Evolutionary conservation across 23 red algal genomes (phyloP), one percentile per base, ranked within the genome.

Genomic region (Gracilariopsis chorda): DNA sequence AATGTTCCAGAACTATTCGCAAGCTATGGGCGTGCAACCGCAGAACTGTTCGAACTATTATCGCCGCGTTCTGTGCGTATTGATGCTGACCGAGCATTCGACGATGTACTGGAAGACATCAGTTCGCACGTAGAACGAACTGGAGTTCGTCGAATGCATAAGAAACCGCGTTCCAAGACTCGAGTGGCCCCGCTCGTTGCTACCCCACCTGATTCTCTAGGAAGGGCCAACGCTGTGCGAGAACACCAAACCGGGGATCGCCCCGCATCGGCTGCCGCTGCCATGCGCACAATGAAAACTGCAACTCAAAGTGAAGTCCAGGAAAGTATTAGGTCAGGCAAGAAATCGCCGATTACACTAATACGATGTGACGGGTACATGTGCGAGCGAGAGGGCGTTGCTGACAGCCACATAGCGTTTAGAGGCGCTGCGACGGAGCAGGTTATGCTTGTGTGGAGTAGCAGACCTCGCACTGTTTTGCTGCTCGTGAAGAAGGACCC

Each of bases 371-470:
- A 99, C 68, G 97, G 97, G 1, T 92, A 95, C 33, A 86, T 95
- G 67, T 99, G 97, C 51, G 97, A 95, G 49, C 82, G 97, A 20
- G 97, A 99, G 72, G 87, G 55, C 20, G 97, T 99, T 9, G 89
- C 93, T 17, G 73, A 77, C 4, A 92, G 97, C 37, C 59, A 96
- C 63, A 99, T 99, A 58, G 85, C 83, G 11, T 99, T 99, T 75
- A 89, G 93, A 20, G 93, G 97, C 25, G 85, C 92, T 13, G 97
- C 97, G 30, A 99, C 97, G 27, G 97, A 99, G 70, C 97, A 99
- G 74, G 97, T 99, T 8, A 99, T 99, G 97, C 92, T 99, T 37
- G 81, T 93, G 14, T 99, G 97, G 97, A 99, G 96, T 92, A 53
- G 57, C 40, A 78, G 90, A 37, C 97, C 97, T 19, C 70, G 83